phyloP scores from a whole-genome alignment of 208 protist genomes.

The Acanthamoeba castellanii region DNA sequence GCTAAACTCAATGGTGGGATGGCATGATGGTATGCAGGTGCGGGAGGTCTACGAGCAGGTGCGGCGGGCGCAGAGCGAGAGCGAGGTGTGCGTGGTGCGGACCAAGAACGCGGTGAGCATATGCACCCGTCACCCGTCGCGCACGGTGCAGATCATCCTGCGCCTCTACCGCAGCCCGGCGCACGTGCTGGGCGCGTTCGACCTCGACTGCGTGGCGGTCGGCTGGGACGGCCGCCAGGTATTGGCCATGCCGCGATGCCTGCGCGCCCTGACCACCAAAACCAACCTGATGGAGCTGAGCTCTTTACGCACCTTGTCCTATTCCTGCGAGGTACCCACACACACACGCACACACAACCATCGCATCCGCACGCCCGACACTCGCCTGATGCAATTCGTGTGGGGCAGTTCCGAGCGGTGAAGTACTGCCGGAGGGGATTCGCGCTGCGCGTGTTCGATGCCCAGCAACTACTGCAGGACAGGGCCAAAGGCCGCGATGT shows the following conservation, averaged over 20 bases:
- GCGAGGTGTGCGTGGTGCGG: slow-evolving; percentile 1
- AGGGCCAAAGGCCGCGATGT: too few species aligned
- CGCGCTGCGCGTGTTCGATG: not conserved
- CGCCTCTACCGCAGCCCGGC: not conserved
- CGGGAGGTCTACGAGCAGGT: not conserved
- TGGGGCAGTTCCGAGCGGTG: not conserved
- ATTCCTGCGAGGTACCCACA: not conserved
- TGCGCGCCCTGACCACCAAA: not conserved
- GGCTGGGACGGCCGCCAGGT: not conserved
- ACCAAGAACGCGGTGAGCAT: slow-evolving; percentile 35
- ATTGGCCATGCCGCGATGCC: not conserved
- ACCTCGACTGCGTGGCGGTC: not conserved
- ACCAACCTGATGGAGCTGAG: not conserved
- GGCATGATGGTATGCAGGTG: not conserved
- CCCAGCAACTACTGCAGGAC: not conserved
- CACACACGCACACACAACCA: not conserved
- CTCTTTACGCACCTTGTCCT: not conserved
- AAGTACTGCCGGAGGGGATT: not conserved
- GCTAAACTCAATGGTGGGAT: not conserved
- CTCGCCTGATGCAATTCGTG: too few species aligned
- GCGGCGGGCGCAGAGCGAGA: not conserved
- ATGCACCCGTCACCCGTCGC: not conserved
- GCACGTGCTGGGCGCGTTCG: not conserved
- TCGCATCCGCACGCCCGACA: not conserved
- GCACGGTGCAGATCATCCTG: slow-evolving; percentile 2